Percentiles rank a stretch among this genome's conserved stretches.
These are phyloP conservation scores for Rehmannia glutinosa DNA, from an alignment of 257 asterid species.

Conservation along the genomic window DNA sequence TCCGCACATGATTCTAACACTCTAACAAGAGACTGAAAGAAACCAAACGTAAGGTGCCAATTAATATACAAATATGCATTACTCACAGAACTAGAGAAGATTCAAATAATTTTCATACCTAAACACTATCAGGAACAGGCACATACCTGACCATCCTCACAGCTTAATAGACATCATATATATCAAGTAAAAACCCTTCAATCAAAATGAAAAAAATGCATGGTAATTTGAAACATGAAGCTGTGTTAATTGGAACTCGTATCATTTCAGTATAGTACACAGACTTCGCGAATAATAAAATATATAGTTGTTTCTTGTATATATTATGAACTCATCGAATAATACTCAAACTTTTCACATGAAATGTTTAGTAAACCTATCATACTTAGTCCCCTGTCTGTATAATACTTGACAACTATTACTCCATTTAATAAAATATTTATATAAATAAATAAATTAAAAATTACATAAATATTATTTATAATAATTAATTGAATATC, in stretches of 20 bases:
- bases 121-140: neutral
- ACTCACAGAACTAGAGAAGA: slow-evolving; percentile 1
- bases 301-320: neutral
- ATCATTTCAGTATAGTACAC: no score
- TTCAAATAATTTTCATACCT: neutral
- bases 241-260: neutral
- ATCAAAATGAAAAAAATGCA: neutral
- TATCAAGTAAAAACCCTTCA: slow-evolving; percentile 7
- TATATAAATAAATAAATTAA: neutral
- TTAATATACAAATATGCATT: neutral
- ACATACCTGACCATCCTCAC: neutral
- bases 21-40: slow-evolving; percentile 77
- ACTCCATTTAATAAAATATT: neutral
- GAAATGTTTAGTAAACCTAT: neutral
- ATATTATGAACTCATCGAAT: neutral
- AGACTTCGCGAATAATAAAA: neutral
- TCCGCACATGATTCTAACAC: slow-evolving; percentile 75
- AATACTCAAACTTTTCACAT: neutral
- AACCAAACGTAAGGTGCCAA: slow-evolving; percentile 26
- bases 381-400: neutral
- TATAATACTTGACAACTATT: neutral
- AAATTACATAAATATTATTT: neutral
- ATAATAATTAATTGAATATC: neutral
- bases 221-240: neutral
- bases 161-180: slow-evolving; percentile 1